Evolutionary conservation across 83 land plant genomes (phyloP), one percentile per base, ranked within the genome.

Genomic region (Diphasiastrum complanatum): DNA sequence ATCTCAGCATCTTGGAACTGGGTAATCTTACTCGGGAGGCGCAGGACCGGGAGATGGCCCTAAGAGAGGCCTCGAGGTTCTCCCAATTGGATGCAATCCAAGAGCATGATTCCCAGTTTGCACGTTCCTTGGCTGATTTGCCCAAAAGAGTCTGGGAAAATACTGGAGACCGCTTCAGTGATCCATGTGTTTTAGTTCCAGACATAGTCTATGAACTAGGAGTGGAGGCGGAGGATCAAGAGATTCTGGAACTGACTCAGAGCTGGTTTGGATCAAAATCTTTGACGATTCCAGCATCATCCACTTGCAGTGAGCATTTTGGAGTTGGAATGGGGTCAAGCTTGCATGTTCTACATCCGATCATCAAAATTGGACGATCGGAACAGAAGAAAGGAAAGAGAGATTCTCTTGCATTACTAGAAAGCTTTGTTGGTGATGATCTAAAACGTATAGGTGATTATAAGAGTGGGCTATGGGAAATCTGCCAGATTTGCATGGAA

Each of bases 401-500:
- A 5, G 5, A 35, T 28, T 36, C 18, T 18, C 61, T 58, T 0
- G 3, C 22, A 38, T 38, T 38, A n/a, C 25, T 23, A 38, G 47
- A 22, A 31, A 33, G 29, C 14, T 27, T 14, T 24, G 18, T 0
- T 27, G 63, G 28, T 12, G 0, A 14, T 3, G n/a, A 24, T 40
- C 16, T 45, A 2, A 4, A 0, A 6, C 3, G 10, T 26, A 36
- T 14, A 12, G 48, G 27, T 34, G 41, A n/a, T 4, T 24, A 2
- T 22, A 19, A 36, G 11, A 32, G 46, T 58, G 61, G 22, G 30
- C 24, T 14, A 12, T 45, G 40, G 28, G 45, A 45, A n/a, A 3
- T 41, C 19, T 60, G 63, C 16, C 63, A 60, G 63, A 60, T 60
- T 12, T 60, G 63, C 63, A 30, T 41, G 10, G 63, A 60, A 26